phyloP scores from a whole-genome alignment of 306 rosid genomes.

The Trifolium fragiferum region DNA sequence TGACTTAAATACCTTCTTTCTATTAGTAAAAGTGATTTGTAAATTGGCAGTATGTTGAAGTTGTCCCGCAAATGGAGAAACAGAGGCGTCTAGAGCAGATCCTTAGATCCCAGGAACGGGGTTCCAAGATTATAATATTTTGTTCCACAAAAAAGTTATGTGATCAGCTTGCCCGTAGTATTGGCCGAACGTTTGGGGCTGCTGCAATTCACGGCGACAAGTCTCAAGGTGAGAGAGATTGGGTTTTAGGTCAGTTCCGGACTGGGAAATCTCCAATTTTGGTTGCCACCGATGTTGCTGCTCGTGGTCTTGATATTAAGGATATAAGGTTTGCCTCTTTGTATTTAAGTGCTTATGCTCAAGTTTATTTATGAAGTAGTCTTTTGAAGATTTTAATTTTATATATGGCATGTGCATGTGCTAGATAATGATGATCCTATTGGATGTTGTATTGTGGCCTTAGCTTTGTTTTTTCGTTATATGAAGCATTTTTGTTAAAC shows the following conservation, averaged over 20 bases:
- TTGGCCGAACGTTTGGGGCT: constrained; percentile 92
- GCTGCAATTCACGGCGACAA: constrained; percentile 99
- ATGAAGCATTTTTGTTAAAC: background rate
- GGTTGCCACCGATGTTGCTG: constrained; percentile 99
- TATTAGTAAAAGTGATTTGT: constrained; percentile 9
- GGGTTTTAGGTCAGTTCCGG: constrained; percentile 90
- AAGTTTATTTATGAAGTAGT: constrained; percentile 3
- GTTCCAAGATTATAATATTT: constrained; percentile 87
- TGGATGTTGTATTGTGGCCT: constrained; percentile 3
- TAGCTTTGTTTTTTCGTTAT: constrained; percentile 25
- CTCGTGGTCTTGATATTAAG: constrained; percentile 98
- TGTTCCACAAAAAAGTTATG: constrained; percentile 97
- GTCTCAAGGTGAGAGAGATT: constrained; percentile 96
- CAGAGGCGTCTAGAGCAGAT: constrained; percentile 98
- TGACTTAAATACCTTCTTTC: constrained; percentile 12
- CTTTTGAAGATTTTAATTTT: background rate
- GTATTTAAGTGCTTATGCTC: background rate
- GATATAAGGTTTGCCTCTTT: constrained; percentile 79
- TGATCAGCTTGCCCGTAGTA: constrained; percentile 89
- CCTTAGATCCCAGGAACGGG: constrained; percentile 88
- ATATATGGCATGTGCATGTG: constrained; percentile 1
- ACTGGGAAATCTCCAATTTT: constrained; percentile 89
- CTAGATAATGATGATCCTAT: constrained; percentile 30
- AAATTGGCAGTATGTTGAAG: constrained; percentile 83
- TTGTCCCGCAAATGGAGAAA: constrained; percentile 97